Conservation (phyloP, 305 asterid species). For the Fraxinus platypoda region DNA sequence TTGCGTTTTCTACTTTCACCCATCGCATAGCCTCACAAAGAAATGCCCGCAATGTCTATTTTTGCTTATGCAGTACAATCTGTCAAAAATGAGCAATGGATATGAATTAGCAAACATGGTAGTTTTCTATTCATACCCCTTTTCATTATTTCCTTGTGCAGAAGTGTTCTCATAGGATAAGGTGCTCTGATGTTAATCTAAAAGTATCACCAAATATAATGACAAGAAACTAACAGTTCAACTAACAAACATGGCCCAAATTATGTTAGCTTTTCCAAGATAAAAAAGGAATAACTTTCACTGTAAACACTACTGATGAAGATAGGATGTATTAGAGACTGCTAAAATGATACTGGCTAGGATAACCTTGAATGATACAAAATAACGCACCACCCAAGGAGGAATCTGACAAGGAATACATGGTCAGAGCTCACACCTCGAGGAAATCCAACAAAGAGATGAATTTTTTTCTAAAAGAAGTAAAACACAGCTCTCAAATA, state of each 20-base stretch:
- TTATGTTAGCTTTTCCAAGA: neutral
- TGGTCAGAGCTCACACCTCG: neutral
- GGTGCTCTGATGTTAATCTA: neutral
- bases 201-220: neutral
- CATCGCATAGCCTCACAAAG: slow-evolving; percentile 45
- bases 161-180: neutral
- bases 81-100: slow-evolving; percentile 28
- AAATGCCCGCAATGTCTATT: slow-evolving; percentile 21
- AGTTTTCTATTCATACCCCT: neutral
- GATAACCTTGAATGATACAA: neutral
- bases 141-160: neutral
- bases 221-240: neutral
- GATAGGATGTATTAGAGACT: neutral
- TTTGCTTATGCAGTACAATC: slow-evolving; percentile 42
- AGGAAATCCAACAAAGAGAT: neutral
- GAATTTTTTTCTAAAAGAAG: neutral
- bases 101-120: neutral
- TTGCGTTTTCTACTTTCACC: slow-evolving; percentile 70
- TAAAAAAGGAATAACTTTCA: neutral
- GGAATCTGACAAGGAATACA: neutral
- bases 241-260: neutral
- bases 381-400: neutral
- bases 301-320: neutral
- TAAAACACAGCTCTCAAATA: neutral
- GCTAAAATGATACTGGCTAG: neutral